Conservation (phyloP, 768 basidiomycete species). For the Tubosaeta sp. region DNA sequence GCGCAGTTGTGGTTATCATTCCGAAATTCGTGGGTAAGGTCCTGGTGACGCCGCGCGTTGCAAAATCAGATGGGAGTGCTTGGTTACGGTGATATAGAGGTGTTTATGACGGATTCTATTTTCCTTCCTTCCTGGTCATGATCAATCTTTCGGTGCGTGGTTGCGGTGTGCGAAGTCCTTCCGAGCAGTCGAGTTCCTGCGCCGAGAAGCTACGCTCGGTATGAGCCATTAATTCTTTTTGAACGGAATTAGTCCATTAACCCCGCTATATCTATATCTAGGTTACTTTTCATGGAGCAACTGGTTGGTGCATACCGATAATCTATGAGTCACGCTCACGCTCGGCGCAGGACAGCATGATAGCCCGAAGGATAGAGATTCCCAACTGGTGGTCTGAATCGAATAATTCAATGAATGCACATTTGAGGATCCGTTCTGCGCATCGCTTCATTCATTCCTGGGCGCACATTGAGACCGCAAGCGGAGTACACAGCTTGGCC, state of each 20-base stretch:
- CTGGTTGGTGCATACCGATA: no score
- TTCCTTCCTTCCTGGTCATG: background rate
- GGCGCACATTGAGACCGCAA: background rate
- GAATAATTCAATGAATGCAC: conserved; percentile 1
- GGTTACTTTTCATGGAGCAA: background rate
- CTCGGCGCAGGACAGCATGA: background rate
- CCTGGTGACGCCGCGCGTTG: conserved; percentile 1
- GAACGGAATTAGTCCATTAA: conserved; percentile 2
- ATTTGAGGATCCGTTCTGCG: background rate
- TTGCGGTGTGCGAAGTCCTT: background rate
- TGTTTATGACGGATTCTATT: conserved; percentile 5
- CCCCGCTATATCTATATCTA: background rate
- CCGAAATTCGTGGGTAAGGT: conserved; percentile 4
- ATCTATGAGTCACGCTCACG: background rate
- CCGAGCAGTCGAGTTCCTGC: background rate
- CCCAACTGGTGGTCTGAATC: background rate
- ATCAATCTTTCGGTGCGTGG: background rate
- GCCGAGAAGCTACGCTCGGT: conserved; percentile 9
- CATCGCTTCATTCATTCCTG: background rate
- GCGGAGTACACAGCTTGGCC: background rate
- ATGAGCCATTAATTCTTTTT: background rate
- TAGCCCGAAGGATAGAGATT: conserved; percentile 10
- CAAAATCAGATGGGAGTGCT: conserved; percentile 7
- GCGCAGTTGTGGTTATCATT: conserved; percentile 9
- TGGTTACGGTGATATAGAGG: conserved; percentile 3